Evolutionary conservation across 345 rosid species (phyloP), one percentile per base, ranked within the genome.

Genomic region (Mallotus nudiflorus): DNA sequence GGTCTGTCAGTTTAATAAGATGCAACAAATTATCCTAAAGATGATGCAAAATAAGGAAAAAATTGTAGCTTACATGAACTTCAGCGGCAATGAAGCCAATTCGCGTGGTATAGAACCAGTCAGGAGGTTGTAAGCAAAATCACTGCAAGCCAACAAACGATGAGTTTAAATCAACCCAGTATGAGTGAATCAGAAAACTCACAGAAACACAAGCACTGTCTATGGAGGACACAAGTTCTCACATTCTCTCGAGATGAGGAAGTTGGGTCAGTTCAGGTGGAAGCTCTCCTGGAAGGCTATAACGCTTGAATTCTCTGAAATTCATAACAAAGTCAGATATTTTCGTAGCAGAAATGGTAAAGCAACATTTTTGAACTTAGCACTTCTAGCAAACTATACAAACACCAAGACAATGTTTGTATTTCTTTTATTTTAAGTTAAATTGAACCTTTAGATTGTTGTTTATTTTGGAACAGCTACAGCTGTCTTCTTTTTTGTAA

Each of bases 261-360:
- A 87, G 91, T 74, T 82, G 81, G 42, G 37, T 44, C 44, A 87
- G 70, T 67, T 87, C 75, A 67, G 86, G 81, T 28, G 89, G 91
- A 78, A 87, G 89, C 33, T 35, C 77, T 65, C 91, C 91, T 35
- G 86, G 86, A 76, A 87, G 89, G 64, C 75, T 83, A 73, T 80
- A 82, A 45, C 73, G 69, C 76, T 85, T 87, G 73, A 85, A 75
- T 65, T 58, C 65, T 73, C 91, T 87, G 73, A 58, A 68, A 71
- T 61, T 71, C 74, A 78, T 35, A 58, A 63, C 49, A 62, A 42
- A 25, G 1, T 28, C 19, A 20, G 8, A 33, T 3, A 6, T 65
- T 16, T 9, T 31, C 9, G 56, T 18, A 69, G 7, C 42, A 39
- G 1, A 42, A 54, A 62, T 15, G 69, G 28, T 15, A 31, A 55